Conservation (phyloP, 2,329 filamentous ascomycete species). For the Rhynchosporium secalis region DNA sequence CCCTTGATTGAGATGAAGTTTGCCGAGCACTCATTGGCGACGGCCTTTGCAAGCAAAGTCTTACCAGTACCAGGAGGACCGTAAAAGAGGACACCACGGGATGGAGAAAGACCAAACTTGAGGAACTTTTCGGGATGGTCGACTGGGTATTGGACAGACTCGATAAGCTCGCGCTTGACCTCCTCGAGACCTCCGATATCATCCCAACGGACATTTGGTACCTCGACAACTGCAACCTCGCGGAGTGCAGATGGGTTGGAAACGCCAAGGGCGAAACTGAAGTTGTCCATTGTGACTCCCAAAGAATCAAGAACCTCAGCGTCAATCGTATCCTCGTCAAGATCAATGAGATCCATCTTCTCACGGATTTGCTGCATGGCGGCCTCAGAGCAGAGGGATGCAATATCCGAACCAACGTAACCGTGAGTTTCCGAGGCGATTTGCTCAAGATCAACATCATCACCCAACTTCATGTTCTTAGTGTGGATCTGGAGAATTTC, state of each 20-base stretch:
- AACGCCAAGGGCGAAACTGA: slow-evolving; percentile 95
- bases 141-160: slow-evolving; percentile 98
- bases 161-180: slow-evolving; percentile 99
- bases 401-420: slow-evolving; percentile 98
- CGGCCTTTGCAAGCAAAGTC: slow-evolving; percentile 98
- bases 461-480: slow-evolving; percentile 99
- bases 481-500: slow-evolving; percentile 99
- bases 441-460: slow-evolving; percentile 94
- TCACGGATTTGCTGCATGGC: slow-evolving; percentile 99
- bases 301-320: slow-evolving; percentile 97
- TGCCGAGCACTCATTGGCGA: slow-evolving; percentile 98
- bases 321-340: slow-evolving; percentile 98
- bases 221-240: slow-evolving; percentile 98
- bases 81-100: slow-evolving; percentile 97
- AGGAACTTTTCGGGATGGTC: slow-evolving; percentile 99
- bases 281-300: slow-evolving; percentile 99
- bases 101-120: slow-evolving; percentile 98
- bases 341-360: slow-evolving; percentile 99
- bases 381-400: slow-evolving; percentile 96
- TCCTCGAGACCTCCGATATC: slow-evolving; percentile 97
- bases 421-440: slow-evolving; percentile 98
- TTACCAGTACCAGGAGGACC: slow-evolving; percentile 99
- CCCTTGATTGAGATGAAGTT: slow-evolving; percentile 99
- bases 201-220: slow-evolving; percentile 99
- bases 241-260: slow-evolving; percentile 98